A percentile compares a stretch with the other conserved stretches of the same genome.
Conservation (phyloP, 805 yeast species). For the Hyphopichia homilentoma region DNA sequence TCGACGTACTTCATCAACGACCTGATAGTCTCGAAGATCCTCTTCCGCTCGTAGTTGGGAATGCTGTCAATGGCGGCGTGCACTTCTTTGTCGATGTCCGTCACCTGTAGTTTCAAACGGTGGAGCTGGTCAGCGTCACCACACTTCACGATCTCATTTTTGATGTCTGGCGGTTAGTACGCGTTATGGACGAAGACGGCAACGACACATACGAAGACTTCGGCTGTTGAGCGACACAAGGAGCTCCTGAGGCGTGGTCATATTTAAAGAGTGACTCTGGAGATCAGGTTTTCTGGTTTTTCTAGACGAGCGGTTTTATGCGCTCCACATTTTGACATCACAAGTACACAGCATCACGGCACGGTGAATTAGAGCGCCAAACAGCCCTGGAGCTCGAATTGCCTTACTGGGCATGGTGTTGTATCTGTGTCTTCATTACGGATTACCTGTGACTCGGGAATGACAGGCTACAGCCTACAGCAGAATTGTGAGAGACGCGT, state of each 20-base stretch:
- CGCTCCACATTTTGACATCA: too few species aligned
- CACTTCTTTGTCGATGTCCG: constrained; percentile 7
- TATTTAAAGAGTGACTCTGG: neutral
- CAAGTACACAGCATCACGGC: too few species aligned
- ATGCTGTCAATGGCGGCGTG: constrained; percentile 4
- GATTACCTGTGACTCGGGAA: too few species aligned
- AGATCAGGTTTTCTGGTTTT: too few species aligned
- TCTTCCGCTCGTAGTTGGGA: constrained; percentile 18
- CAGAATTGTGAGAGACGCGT: too few species aligned
- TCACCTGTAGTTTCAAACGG: constrained; percentile 4
- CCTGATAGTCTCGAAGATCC: constrained; percentile 13
- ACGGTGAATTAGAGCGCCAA: too few species aligned
- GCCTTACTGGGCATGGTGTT: too few species aligned
- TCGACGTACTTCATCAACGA: constrained; percentile 18
- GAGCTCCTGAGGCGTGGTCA: neutral
- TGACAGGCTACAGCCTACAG: too few species aligned
- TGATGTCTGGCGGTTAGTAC: constrained; percentile 6
- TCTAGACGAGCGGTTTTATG: too few species aligned
- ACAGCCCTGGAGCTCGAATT: too few species aligned
- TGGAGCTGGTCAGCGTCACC: constrained; percentile 3
- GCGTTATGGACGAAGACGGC: neutral
- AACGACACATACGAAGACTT: neutral
- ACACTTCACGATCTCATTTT: constrained; percentile 7
- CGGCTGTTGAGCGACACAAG: constrained; percentile 1
- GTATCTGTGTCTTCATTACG: too few species aligned